phyloP scores from a whole-genome alignment of 768 basidiomycete genomes.

The Strobilomyces confusus region DNA sequence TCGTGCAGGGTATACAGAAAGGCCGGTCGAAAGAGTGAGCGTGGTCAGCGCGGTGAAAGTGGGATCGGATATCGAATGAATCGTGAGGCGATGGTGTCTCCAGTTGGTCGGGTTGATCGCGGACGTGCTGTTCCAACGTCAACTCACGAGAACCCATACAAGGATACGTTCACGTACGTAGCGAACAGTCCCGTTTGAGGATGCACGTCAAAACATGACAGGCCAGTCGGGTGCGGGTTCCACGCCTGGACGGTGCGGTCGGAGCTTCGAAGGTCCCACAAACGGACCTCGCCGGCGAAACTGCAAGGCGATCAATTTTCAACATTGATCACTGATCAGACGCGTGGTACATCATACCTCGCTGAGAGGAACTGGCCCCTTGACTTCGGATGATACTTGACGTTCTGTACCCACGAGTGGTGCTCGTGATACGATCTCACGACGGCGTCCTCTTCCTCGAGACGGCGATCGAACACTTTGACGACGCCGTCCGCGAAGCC shows the following conservation, averaged over 20 bases:
- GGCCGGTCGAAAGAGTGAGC: conserved; percentile 50
- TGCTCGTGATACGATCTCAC: conserved; percentile 69
- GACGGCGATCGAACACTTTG: conserved; percentile 87
- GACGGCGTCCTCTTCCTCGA: conserved; percentile 78
- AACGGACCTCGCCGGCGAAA: conserved; percentile 81
- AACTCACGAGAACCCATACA: neutral
- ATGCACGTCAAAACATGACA: conserved; percentile 87
- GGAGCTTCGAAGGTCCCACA: conserved; percentile 82
- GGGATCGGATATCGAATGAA: conserved; percentile 51
- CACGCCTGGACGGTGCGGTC: conserved; percentile 59
- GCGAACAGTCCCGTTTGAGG: conserved; percentile 79
- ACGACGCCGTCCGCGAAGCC: conserved; percentile 92
- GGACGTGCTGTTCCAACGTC: conserved; percentile 45
- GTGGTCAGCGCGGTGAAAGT: conserved; percentile 34
- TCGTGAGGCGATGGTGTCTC: conserved; percentile 61
- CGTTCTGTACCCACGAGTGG: conserved; percentile 92
- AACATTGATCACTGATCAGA: neutral
- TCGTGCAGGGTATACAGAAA: conserved; percentile 50
- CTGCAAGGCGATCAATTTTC: conserved; percentile 39
- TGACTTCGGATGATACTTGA: conserved; percentile 73
- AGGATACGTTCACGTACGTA: conserved; percentile 48
- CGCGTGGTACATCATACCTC: conserved; percentile 56
- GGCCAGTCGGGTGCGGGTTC: conserved; percentile 63
- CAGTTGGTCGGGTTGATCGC: conserved; percentile 55
- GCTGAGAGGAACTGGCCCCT: conserved; percentile 77